phyloP scores from a whole-genome alignment of 352 stramenopile genomes.

The Pythium brassicae region DNA sequence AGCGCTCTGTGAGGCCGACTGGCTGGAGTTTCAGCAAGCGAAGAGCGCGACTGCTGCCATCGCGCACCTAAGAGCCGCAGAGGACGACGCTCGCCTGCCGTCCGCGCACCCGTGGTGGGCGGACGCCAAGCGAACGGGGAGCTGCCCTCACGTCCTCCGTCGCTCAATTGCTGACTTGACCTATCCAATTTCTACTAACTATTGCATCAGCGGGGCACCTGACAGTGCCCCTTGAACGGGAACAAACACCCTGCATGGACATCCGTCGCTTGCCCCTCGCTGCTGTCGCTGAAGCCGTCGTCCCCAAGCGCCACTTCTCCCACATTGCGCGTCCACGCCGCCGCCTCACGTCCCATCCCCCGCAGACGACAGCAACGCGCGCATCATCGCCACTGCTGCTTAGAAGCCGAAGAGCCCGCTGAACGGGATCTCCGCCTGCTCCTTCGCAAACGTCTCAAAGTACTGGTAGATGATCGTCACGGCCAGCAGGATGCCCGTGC shows the following conservation, averaged over 20 bases:
- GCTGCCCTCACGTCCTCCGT: constrained; percentile 39
- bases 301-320: not conserved
- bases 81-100: constrained; percentile 34
- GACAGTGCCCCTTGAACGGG: constrained; percentile 84
- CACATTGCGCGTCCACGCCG: not conserved
- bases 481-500: constrained; percentile 97
- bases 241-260: constrained; percentile 66
- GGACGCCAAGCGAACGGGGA: constrained; percentile 24
- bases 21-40: not conserved
- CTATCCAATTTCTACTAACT: constrained; percentile 66
- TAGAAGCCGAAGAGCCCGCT: constrained; percentile 84
- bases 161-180: constrained; percentile 52
- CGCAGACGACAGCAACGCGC: too few species aligned
- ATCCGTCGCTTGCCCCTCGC: constrained; percentile 7
- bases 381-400: constrained; percentile 17
- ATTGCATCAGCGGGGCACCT: constrained; percentile 83
- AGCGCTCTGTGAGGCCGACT: not conserved
- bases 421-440: constrained; percentile 84
- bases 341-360: too few species aligned
- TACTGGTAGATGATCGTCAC: constrained; percentile 99
- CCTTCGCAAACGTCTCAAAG: constrained; percentile 97
- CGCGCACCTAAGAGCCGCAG: constrained; percentile 66
- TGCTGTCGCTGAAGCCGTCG: not conserved
- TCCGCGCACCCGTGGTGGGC: not conserved
- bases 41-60: constrained; percentile 24